phyloP scores from a whole-genome alignment of 2,329 filamentous ascomycete genomes.

The Chaetomium sp. region DNA sequence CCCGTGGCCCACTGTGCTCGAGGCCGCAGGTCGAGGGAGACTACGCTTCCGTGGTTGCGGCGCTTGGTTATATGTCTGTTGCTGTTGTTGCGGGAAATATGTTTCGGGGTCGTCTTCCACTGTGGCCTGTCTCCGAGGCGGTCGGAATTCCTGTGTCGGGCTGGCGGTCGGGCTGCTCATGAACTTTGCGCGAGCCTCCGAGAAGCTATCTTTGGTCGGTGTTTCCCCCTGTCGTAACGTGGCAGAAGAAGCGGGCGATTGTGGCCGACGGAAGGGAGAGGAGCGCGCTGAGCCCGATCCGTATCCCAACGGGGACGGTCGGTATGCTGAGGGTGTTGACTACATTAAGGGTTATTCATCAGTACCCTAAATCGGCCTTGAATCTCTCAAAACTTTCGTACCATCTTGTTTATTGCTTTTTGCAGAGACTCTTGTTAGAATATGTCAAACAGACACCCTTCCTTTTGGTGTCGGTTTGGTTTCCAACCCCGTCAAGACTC shows the following conservation, averaged over 20 bases:
- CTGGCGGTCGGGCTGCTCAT: conserved; percentile 34
- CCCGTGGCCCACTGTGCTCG: conserved; percentile 21
- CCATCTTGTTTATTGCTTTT: background rate
- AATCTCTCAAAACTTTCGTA: background rate
- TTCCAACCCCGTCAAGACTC: no score
- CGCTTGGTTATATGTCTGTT: background rate
- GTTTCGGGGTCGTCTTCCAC: conserved; percentile 11
- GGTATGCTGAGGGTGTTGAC: conserved; percentile 55
- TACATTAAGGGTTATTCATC: conserved; percentile 21
- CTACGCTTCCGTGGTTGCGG: background rate
- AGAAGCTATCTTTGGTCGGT: conserved; percentile 43
- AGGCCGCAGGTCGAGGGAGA: conserved; percentile 6
- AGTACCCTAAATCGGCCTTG: background rate
- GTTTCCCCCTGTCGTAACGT: conserved; percentile 57
- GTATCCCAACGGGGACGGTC: conserved; percentile 65
- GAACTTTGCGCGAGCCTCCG: conserved; percentile 42
- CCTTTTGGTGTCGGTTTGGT: no score
- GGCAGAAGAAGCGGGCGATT: conserved; percentile 60
- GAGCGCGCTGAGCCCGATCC: conserved; percentile 51
- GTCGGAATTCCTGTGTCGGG: conserved; percentile 35
- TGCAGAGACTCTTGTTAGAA: no score
- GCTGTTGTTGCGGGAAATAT: conserved; percentile 10
- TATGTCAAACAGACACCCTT: no score
- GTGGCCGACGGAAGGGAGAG: conserved; percentile 57
- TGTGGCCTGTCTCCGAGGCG: conserved; percentile 27